These are phyloP conservation scores for Forsythia viridissima DNA, from an alignment of 257 asterid species.

Conservation along the genomic window DNA sequence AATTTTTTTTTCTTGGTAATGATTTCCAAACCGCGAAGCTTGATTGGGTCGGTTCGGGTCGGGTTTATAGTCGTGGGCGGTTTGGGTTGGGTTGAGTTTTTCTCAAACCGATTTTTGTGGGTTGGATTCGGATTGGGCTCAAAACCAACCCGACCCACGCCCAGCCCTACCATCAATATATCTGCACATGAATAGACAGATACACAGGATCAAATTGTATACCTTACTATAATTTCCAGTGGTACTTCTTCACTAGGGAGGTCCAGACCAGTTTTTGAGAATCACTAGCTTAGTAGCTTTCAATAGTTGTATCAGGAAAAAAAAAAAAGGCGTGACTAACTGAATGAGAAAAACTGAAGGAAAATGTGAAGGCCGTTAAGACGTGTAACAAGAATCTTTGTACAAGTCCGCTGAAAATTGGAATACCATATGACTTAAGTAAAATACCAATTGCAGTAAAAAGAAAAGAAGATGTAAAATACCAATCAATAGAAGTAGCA, in stretches of 20 bases:
- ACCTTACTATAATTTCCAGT: not conserved
- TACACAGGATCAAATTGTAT: not conserved
- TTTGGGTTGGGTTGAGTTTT: too few species aligned
- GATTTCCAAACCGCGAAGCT: too few species aligned
- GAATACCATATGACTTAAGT: not conserved
- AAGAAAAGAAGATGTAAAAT: not conserved
- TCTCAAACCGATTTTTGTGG: too few species aligned
- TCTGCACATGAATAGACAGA: not conserved
- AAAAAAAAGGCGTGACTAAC: not conserved
- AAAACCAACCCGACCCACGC: too few species aligned
- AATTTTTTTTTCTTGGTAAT: too few species aligned
- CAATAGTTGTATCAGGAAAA: not conserved
- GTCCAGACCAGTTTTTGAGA: constrained; percentile 9
- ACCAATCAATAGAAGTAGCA: constrained; percentile 9
- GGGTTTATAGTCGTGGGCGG: too few species aligned
- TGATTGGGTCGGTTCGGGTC: too few species aligned
- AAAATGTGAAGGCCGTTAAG: not conserved
- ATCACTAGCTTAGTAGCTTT: not conserved
- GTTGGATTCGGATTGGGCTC: too few species aligned
- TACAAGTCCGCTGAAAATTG: not conserved
- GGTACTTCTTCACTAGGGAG: not conserved
- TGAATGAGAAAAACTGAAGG: not conserved
- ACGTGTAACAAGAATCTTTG: not conserved
- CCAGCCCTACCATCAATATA: not conserved
- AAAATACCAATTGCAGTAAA: not conserved